A percentile compares a stretch with the other conserved stretches of the same genome.
Conservation (phyloP, 2,329 filamentous ascomycete species). For the Verticillium zaregamsianum region DNA sequence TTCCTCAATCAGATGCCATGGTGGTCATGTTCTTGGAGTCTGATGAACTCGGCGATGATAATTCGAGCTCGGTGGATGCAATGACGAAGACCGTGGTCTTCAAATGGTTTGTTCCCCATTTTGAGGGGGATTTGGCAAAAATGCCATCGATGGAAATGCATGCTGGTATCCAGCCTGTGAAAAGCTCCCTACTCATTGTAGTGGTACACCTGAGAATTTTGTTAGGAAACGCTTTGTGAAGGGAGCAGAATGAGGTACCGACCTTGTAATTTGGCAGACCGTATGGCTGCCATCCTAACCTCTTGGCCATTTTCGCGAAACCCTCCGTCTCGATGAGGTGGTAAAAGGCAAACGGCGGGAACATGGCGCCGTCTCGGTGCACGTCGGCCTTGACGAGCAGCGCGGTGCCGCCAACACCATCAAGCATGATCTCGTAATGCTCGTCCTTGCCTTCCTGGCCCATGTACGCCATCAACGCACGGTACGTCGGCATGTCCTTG, state of each 20-base stretch:
- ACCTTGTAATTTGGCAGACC: constrained; percentile 98
- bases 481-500: constrained; percentile 85
- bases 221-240: background rate
- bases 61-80: background rate
- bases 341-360: constrained; percentile 93
- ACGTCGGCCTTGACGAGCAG: constrained; percentile 95
- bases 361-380: constrained; percentile 97
- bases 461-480: constrained; percentile 87
- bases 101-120: background rate
- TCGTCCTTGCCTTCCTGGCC: constrained; percentile 51
- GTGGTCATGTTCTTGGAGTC: background rate
- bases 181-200: constrained; percentile 68
- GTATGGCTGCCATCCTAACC: constrained; percentile 78
- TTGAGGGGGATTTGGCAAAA: background rate
- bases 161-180: background rate
- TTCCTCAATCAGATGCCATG: background rate
- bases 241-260: constrained; percentile 14
- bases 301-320: constrained; percentile 93
- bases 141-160: background rate
- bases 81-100: background rate
- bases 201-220: constrained; percentile 68
- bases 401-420: constrained; percentile 91
- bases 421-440: constrained; percentile 66
- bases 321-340: constrained; percentile 97
- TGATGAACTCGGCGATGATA: background rate